Conservation (phyloP, 768 basidiomycete species). For the Pleurotus pulmonarius region DNA sequence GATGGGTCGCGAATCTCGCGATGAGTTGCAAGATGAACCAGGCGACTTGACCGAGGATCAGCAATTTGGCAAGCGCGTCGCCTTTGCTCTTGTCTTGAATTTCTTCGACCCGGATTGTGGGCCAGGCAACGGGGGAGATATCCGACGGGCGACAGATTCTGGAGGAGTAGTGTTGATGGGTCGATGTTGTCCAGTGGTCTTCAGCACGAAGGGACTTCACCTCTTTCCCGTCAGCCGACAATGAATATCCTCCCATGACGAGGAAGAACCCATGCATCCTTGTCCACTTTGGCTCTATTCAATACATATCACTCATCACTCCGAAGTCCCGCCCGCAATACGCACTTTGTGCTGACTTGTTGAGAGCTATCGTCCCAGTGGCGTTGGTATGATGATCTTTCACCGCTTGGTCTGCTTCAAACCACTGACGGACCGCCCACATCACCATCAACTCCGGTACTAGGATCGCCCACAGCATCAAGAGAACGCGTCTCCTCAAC, state of each 20-base stretch:
- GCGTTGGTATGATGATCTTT: background rate
- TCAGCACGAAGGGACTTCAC: background rate
- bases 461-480: constrained; percentile 19
- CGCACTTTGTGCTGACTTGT: background rate
- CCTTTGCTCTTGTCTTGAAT: constrained; percentile 25
- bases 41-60: constrained; percentile 21
- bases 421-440: constrained; percentile 23
- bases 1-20: constrained; percentile 14
- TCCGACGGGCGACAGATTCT: background rate
- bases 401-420: constrained; percentile 11
- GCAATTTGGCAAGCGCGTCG: constrained; percentile 18
- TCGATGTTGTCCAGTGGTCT: constrained; percentile 1
- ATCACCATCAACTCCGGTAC: constrained; percentile 22
- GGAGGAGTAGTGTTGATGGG: background rate
- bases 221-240: background rate
- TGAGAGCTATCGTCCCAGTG: background rate
- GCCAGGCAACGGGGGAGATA: constrained; percentile 3
- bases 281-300: constrained; percentile 17
- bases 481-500: constrained; percentile 8
- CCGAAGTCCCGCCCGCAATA: background rate
- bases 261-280: constrained; percentile 23
- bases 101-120: constrained; percentile 12
- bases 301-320: background rate
- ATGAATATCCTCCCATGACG: constrained; percentile 20
- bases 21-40: constrained; percentile 29